These are phyloP conservation scores for Sarocladium kiliense DNA, from an alignment of 2,329 filamentous ascomycete species.

Conservation along the genomic window DNA sequence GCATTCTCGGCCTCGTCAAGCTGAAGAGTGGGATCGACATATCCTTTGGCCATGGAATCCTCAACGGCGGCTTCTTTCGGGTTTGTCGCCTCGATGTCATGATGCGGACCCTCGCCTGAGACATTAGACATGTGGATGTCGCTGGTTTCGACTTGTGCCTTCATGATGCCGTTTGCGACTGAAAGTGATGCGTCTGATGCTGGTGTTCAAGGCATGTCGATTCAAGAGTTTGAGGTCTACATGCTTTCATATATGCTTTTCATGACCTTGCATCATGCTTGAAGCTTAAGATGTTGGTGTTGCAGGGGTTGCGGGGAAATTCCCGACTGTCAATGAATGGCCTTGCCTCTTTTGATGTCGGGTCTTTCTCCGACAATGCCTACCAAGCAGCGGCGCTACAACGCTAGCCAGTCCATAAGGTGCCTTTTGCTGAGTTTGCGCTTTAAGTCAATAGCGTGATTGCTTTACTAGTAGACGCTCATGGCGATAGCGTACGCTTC, in stretches of 20 bases:
- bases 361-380: not conserved
- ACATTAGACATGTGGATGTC: not conserved
- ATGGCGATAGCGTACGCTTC: too few relatives aligned
- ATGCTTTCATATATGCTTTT: not conserved
- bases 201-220: not conserved
- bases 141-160: not conserved
- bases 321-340: not conserved
- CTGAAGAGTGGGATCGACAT: not conserved
- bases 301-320: not conserved
- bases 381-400: too few relatives aligned
- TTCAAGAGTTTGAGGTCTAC: not conserved
- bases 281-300: too few relatives aligned
- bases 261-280: not conserved
- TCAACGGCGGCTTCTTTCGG: not conserved
- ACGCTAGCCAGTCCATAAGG: too few relatives aligned
- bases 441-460: too few relatives aligned
- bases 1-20: not conserved
- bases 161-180: not conserved
- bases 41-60: not conserved
- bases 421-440: too few relatives aligned
- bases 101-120: not conserved
- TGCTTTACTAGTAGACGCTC: too few relatives aligned
- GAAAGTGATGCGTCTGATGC: not conserved
- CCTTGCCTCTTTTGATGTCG: not conserved
- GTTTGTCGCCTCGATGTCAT: not conserved